These are phyloP conservation scores for Lanmaoa rubissima DNA, from an alignment of 768 basidiomycete genomes.

Conservation along the genomic window DNA sequence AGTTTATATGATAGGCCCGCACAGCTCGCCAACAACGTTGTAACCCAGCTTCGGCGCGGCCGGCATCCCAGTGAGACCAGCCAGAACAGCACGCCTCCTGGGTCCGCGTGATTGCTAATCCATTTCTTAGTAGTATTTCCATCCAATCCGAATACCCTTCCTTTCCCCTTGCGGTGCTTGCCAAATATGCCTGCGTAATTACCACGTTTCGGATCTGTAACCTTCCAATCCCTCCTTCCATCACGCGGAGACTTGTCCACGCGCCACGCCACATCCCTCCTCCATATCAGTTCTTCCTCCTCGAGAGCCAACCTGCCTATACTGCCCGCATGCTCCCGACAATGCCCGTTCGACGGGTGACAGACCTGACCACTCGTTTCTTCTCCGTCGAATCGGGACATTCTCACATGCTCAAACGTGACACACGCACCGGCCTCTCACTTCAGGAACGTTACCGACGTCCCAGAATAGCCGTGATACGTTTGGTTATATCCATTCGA, in stretches of 20 bases:
- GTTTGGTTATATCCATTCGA: conserved; percentile 10
- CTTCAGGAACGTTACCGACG: conserved; percentile 14
- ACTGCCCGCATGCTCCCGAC: background rate
- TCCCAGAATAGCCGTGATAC: conserved; percentile 21
- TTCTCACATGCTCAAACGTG: conserved; percentile 14
- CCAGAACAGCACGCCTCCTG: background rate
- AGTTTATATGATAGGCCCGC: conserved; percentile 9
- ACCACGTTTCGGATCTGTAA: conserved; percentile 21
- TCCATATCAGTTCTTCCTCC: background rate
- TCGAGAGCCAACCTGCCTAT: background rate
- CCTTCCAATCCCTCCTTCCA: background rate
- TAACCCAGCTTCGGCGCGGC: conserved; percentile 10
- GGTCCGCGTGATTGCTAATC: conserved; percentile 4
- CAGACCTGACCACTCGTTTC: background rate
- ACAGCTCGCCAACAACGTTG: conserved; percentile 24
- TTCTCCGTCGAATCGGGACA: background rate
- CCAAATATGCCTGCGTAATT: conserved; percentile 1
- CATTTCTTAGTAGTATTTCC: conserved; percentile 3
- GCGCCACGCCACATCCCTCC: conserved; percentile 4
- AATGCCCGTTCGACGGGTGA: background rate
- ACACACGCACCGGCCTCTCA: conserved; percentile 16
- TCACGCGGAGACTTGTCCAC: background rate
- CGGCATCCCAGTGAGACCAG: conserved; percentile 19
- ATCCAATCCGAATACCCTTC: background rate
- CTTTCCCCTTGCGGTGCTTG: conserved; percentile 15